phyloP scores from a whole-genome alignment of 148 eudicot genomes.

The Dysphania ambrosioides region DNA sequence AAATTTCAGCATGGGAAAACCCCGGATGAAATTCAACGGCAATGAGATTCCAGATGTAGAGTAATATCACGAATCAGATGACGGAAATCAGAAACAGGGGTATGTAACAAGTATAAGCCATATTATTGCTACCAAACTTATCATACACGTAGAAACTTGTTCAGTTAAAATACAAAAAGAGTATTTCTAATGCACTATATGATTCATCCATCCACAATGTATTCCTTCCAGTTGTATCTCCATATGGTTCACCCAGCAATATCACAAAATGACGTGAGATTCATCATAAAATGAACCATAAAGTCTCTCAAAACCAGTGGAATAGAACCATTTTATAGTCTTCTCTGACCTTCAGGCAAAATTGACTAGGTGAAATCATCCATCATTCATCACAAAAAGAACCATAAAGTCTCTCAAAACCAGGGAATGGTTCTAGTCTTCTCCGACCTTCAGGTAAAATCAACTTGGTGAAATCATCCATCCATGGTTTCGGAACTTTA shows the following conservation, averaged over 20 bases:
- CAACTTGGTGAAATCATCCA: neutral
- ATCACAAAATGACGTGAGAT: neutral
- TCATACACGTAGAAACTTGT: slow-evolving; percentile 6
- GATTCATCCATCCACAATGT: neutral
- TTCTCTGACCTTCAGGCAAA: too few species aligned
- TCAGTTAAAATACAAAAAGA: neutral
- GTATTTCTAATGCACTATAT: neutral
- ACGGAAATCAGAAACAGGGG: slow-evolving; percentile 8
- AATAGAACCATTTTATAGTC: neutral
- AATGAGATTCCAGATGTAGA: slow-evolving; percentile 52
- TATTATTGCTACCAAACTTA: neutral
- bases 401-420: too few species aligned
- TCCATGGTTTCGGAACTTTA: slow-evolving; percentile 28
- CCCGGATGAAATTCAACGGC: slow-evolving; percentile 71
- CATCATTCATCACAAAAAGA: too few species aligned
- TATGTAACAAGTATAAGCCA: slow-evolving; percentile 1
- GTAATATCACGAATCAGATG: slow-evolving; percentile 15
- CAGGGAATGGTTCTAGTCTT: too few species aligned
- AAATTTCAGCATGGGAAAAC: slow-evolving; percentile 75
- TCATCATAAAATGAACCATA: neutral
- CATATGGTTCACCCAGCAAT: neutral
- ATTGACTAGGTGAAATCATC: too few species aligned
- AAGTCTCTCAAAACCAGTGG: neutral
- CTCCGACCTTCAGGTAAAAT: too few species aligned
- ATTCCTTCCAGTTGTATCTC: neutral